Percentiles rank a stretch among this genome's conserved stretches.
These are phyloP conservation scores for Salix koriyanagi DNA, from an alignment of 345 rosid species.

Conservation along the genomic window DNA sequence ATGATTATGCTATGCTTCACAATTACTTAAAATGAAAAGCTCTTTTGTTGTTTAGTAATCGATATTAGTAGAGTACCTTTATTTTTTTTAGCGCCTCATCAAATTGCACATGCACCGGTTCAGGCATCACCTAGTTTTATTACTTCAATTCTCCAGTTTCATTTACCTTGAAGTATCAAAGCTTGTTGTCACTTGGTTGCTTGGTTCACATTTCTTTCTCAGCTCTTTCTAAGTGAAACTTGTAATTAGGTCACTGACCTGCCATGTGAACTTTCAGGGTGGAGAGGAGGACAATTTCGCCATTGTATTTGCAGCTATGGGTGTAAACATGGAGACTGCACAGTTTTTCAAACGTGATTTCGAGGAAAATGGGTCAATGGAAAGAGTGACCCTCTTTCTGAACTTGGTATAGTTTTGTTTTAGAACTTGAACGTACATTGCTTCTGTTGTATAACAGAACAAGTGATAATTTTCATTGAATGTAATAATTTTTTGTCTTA, in stretches of 20 bases:
- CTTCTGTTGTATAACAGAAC: neutral
- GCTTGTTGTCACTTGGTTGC: neutral
- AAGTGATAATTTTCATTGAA: neutral
- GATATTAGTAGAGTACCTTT: neutral
- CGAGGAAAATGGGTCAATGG: slow-evolving; percentile 98
- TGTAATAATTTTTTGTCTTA: neutral
- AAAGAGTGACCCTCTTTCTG: slow-evolving; percentile 89
- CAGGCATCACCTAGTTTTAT: neutral
- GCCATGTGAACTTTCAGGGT: slow-evolving; percentile 45
- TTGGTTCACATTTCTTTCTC: neutral
- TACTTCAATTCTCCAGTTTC: neutral
- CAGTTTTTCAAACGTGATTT: slow-evolving; percentile 98
- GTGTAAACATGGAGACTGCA: slow-evolving; percentile 98
- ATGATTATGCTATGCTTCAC: neutral
- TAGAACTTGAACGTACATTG: neutral
- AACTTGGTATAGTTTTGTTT: slow-evolving; percentile 51
- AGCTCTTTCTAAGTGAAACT: neutral
- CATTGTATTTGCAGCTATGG: slow-evolving; percentile 98
- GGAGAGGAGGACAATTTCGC: slow-evolving; percentile 92
- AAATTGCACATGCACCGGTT: neutral
- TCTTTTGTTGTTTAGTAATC: neutral
- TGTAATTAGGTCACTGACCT: neutral
- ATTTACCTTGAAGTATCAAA: neutral
- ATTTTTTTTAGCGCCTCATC: neutral
- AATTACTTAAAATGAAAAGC: neutral